Conservation (phyloP, 2,329 filamentous ascomycete species). For the Epichloe gansuensis region DNA sequence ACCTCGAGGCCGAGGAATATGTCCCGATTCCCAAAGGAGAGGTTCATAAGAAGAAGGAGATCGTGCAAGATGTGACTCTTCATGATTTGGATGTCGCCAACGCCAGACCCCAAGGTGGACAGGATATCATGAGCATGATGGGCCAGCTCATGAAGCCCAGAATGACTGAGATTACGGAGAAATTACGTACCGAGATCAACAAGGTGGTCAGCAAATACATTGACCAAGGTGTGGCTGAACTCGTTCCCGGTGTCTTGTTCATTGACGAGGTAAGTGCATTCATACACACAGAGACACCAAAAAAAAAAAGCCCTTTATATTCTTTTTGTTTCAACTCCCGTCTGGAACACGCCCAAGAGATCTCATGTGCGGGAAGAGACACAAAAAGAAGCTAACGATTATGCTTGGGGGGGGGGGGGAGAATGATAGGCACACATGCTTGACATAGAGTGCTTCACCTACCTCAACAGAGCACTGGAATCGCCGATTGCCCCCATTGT, state of each 20-base stretch:
- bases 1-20: conserved; percentile 97
- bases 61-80: conserved; percentile 94
- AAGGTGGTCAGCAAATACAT: conserved; percentile 99
- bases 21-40: conserved; percentile 98
- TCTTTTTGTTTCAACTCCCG: background rate
- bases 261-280: conserved; percentile 74
- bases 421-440: conserved; percentile 83
- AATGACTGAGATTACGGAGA: conserved; percentile 99
- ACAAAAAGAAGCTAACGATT: conserved; percentile 3
- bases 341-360: background rate
- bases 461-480: conserved; percentile 95
- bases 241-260: conserved; percentile 96
- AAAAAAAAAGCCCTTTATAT: background rate
- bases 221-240: conserved; percentile 91
- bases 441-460: conserved; percentile 97
- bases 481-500: conserved; percentile 91
- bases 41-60: conserved; percentile 99
- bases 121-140: conserved; percentile 99
- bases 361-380: background rate
- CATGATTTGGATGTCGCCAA: conserved; percentile 96
- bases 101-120: conserved; percentile 84
- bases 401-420: background rate
- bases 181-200: conserved; percentile 91
- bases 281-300: background rate
- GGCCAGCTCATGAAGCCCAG: conserved; percentile 98